Evolutionary conservation across 768 basidiomycete genomes (phyloP).

Genomic region (Ramaria sp.): DNA sequence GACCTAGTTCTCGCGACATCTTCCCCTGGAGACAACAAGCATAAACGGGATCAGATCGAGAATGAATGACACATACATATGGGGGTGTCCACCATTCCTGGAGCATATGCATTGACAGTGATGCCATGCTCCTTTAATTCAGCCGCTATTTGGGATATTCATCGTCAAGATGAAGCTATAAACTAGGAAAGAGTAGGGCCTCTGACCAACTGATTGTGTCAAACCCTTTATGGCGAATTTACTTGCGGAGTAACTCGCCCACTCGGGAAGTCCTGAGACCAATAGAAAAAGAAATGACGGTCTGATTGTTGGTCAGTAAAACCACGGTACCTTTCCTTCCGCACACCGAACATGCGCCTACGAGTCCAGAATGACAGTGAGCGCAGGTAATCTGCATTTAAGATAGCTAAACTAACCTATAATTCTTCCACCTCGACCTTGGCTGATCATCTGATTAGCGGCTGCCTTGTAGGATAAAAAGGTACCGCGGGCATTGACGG

Average conservation of each 20-base stretch:
- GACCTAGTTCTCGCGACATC: not conserved
- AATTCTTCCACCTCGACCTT: conserved; percentile 31
- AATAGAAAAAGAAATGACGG: no score
- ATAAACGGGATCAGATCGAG: not conserved
- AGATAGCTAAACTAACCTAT: conserved; percentile 19
- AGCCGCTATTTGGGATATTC: not conserved
- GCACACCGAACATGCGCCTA: conserved; percentile 20
- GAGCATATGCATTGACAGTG: conserved; percentile 13
- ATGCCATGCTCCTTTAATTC: conserved; percentile 9
- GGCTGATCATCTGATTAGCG: conserved; percentile 33
- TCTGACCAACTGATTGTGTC: conserved; percentile 28
- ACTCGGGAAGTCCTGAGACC: conserved; percentile 10
- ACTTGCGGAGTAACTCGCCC: conserved; percentile 23
- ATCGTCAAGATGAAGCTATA: not conserved
- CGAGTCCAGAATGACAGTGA: not conserved
- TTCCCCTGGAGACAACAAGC: not conserved
- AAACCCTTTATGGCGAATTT: conserved; percentile 34
- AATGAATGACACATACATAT: conserved; percentile 4
- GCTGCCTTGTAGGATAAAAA: conserved; percentile 34
- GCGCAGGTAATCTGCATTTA: not conserved
- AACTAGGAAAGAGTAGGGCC: not conserved
- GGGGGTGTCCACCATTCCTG: conserved; percentile 9
- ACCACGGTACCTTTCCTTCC: conserved; percentile 20
- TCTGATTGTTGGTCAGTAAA: not conserved
- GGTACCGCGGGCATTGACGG: conserved; percentile 30